Conservation (phyloP, 164 flowering plant species). For the Pachysandra terminalis region DNA sequence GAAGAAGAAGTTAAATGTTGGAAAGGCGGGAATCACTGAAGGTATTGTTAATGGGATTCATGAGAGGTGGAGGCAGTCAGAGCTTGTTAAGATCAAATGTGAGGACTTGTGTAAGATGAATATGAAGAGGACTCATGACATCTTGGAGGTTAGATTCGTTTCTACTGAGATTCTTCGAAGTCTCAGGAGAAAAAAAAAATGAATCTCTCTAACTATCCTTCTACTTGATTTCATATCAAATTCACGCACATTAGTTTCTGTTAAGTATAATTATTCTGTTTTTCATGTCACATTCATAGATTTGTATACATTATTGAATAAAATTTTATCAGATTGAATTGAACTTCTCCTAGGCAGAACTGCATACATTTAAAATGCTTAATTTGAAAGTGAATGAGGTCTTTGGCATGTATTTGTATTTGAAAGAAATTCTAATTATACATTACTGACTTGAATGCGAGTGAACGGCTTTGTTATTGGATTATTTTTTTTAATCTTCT, state of each 20-base stretch:
- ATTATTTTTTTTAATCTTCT: background rate
- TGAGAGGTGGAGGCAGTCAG: constrained; percentile 81
- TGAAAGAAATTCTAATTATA: background rate
- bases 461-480: background rate
- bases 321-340: background rate
- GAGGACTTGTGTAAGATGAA: constrained; percentile 81
- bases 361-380: background rate
- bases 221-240: background rate
- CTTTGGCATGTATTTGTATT: background rate
- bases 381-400: background rate
- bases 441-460: background rate
- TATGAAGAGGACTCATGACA: constrained; percentile 94
- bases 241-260: background rate
- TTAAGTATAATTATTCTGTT: too few relatives aligned
- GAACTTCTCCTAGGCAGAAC: background rate
- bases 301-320: too few relatives aligned
- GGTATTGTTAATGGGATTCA: constrained; percentile 95
- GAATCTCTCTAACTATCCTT: too few relatives aligned
- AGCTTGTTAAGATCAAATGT: constrained; percentile 74
- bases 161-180: too few relatives aligned
- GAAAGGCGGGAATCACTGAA: constrained; percentile 91
- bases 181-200: too few relatives aligned
- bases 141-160: constrained; percentile 93
- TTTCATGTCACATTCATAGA: background rate
- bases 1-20: constrained; percentile 71